Evolutionary conservation across 176 grass and related monocot species (phyloP).

Genomic region (Zoysia japonica): DNA sequence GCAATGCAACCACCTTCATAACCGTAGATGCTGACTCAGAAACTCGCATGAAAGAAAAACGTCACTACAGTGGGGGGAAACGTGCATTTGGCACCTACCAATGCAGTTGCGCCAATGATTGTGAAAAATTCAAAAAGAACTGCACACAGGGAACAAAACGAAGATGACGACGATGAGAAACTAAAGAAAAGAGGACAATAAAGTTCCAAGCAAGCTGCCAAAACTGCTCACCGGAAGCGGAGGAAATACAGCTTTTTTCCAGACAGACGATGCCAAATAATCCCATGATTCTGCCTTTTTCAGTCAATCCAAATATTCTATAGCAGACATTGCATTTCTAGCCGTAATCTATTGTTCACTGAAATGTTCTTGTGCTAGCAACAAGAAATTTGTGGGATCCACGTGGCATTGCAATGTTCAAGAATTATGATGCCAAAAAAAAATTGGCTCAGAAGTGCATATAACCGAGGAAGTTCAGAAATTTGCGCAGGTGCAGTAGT

Average conservation of each 20-base stretch:
- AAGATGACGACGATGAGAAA: too few relatives aligned
- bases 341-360: conserved; percentile 15
- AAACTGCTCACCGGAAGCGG: neutral
- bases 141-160: too few relatives aligned
- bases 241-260: conserved; percentile 1
- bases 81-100: too few relatives aligned
- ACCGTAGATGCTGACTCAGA: too few relatives aligned
- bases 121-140: too few relatives aligned
- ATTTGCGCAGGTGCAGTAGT: neutral
- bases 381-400: neutral
- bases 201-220: too few relatives aligned
- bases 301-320: conserved; percentile 23
- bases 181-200: too few relatives aligned
- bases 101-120: too few relatives aligned
- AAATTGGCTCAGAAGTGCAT: neutral
- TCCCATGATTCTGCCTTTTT: conserved; percentile 11
- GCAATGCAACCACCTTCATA: too few relatives aligned
- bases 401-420: neutral
- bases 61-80: too few relatives aligned
- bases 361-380: neutral
- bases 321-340: neutral
- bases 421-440: neutral
- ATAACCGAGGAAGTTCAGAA: neutral
- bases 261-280: neutral
- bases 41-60: too few relatives aligned